Base-by-base conservation (phyloP, 176 grass and related monocot species). In the Lolium multiflorum region DNA sequence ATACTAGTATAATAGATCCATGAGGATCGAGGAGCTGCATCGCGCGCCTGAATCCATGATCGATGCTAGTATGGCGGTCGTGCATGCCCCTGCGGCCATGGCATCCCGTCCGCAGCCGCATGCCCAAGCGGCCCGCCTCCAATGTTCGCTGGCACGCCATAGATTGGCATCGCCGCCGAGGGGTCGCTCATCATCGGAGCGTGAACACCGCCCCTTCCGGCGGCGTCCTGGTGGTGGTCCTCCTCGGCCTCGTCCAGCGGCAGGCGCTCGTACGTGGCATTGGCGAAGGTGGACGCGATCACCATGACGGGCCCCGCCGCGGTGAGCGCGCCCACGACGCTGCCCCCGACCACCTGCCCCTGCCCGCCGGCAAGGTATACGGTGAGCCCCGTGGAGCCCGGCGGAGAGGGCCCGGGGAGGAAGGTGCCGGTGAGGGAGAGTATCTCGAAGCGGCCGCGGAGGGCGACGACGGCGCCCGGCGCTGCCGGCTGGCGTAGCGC, bases 251-350 rank as follows among this genome's bases (percentile, higher is more conserved):
- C 84, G 11, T 89, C 87, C 20, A 92, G 87, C 56, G 91, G 91
- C 20, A 92, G 80, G 80, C 91, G 71, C 83, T 92, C 91, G 84
- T 89, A 92, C 7, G 91, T 92, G 6, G 91, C 91, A 68, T 89
- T 92, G 18, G 84, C 73, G 4, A 92, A 92, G 26, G 91, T 89
- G 38, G 91, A 84, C 6, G 91, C 84, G 31, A 83, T 89, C 43
- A 92, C 87, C 80, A 89, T 87, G 66, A 92, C 91, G 0, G 91
- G 91, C 4, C 91, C 87, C 0, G 87, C 83, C 0, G 91, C 87
- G 11, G 85, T 83, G 15, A 92, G 91, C 11, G 87, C 35, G 51
- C 91, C 91, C 1, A 92, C 80, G 17, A 92, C 87, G 84, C 69
- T 89, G 56, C 91, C 91, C 1, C 87, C 91, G 2, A 92, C 83